Percentiles rank a stretch among this genome's conserved stretches.
phyloP scores from a whole-genome alignment of 495 filamentous ascomycete species.

The Xylaria sp. region DNA sequence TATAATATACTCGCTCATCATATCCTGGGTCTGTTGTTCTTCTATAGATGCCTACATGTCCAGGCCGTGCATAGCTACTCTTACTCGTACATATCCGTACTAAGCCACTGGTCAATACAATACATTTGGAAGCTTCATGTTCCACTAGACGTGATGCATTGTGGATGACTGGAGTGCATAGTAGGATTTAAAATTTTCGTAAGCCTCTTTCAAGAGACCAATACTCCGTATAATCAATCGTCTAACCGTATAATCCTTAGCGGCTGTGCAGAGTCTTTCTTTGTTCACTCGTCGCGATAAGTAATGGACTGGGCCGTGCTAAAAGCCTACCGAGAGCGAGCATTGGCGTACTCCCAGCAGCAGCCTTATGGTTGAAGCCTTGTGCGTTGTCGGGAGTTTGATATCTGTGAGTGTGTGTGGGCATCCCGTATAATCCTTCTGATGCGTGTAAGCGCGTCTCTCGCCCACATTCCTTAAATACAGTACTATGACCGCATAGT shows the following conservation, averaged over 20 bases:
- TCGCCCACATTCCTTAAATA: background rate
- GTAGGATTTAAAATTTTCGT: constrained; percentile 14
- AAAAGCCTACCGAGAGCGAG: background rate
- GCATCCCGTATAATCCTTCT: constrained; percentile 21
- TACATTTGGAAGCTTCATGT: constrained; percentile 12
- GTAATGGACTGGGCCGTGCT: background rate
- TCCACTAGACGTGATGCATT: background rate
- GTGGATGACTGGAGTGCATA: constrained; percentile 2
- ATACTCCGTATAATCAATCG: background rate
- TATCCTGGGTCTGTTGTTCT: background rate
- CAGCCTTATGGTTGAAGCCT: constrained; percentile 12
- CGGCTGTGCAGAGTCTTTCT: background rate
- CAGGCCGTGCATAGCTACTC: background rate
- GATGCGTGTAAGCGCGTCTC: background rate
- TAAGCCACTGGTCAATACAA: background rate
- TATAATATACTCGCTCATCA: constrained; percentile 15
- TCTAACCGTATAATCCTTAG: constrained; percentile 18
- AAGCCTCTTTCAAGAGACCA: background rate
- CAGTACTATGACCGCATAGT: background rate
- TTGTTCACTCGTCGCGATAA: background rate
- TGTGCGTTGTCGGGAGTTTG: background rate
- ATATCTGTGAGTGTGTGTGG: background rate
- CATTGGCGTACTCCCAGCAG: background rate
- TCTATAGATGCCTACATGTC: background rate
- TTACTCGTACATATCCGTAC: background rate